Evolutionary conservation across 441 rosid genomes (phyloP).

Genomic region (Erodium trifolium): DNA sequence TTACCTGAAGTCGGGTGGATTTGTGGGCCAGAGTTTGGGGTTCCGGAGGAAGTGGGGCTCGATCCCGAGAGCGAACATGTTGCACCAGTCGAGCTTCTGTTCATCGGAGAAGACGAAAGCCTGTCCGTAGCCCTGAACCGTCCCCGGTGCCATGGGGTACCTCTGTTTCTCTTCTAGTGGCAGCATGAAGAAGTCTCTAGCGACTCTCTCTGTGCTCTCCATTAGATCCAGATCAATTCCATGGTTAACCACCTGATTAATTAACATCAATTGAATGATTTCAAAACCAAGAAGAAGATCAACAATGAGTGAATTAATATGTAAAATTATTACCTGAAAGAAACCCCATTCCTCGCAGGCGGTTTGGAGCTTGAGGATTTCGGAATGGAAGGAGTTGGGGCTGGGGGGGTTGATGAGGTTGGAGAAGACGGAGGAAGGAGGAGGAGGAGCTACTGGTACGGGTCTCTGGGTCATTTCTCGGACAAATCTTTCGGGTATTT

Average conservation of each 20-base stretch:
- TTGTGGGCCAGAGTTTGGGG: slow-evolving; percentile 68
- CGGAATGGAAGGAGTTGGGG: slow-evolving; percentile 12
- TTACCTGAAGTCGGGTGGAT: slow-evolving; percentile 59
- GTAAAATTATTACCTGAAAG: slow-evolving; percentile 42
- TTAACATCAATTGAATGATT: no score
- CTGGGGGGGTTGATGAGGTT: slow-evolving; percentile 26
- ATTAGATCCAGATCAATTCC: slow-evolving; percentile 38
- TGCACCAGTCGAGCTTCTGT: slow-evolving; percentile 75
- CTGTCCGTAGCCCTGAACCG: slow-evolving; percentile 69
- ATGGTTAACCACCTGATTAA: slow-evolving; percentile 45
- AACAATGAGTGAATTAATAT: no score
- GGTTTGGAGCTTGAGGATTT: slow-evolving; percentile 35
- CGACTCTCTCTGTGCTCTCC: slow-evolving; percentile 47
- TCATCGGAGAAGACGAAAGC: slow-evolving; percentile 67
- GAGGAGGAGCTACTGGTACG: slow-evolving; percentile 22
- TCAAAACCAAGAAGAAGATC: no score
- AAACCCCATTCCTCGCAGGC: slow-evolving; percentile 72
- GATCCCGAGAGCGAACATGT: slow-evolving; percentile 68
- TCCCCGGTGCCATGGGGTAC: slow-evolving; percentile 66
- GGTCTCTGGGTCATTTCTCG: slow-evolving; percentile 35
- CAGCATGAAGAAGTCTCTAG: slow-evolving; percentile 46
- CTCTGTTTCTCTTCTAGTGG: slow-evolving; percentile 59
- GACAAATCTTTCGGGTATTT: slow-evolving; percentile 48
- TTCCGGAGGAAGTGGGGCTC: slow-evolving; percentile 46
- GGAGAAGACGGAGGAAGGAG: slow-evolving; percentile 31